Evolutionary conservation across 345 rosid genomes (phyloP), one percentile per base, ranked within the genome.

Genomic region (Gossypium longicalyx): DNA sequence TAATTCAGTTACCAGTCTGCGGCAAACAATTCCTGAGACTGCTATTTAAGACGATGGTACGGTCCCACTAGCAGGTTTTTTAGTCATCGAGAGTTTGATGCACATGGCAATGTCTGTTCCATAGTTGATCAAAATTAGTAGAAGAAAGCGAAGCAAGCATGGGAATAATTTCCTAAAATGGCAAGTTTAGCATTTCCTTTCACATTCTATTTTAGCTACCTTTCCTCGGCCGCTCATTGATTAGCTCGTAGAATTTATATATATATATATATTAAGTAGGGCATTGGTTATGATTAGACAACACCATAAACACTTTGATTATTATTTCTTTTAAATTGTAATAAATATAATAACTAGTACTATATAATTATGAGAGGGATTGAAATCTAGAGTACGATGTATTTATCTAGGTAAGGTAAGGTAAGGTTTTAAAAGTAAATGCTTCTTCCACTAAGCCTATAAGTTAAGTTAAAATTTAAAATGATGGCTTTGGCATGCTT

Each of bases 131-230:
- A 59, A 74, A 63, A 48, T 25, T 23, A 2, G 53, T n/a, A 2
- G 52, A 67, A 34, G 20, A 47, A 29, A 72, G 45, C n/a, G 19
- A 66, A 27, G 43, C 38, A 3, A 77, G 76, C 74, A 77, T 47
- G 81, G 47, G 83, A 80, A 86, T 83, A 76, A 69, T 76, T 83
- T 82, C 86, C 59, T 8, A 7, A 85, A 71, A n/a, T 48, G 75
- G 88, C 6, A 76, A 53, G n/a, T 48, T 53, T 61, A 34, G 43
- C 60, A 54, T 41, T 73, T 47, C 13, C 20, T 12, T 20, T 19
- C 62, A 16, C 59, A 25, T 59, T 75, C 71, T 47, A 49, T 64
- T 68, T 56, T 76, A 65, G 20, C 45, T 22, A 57, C 29, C 72
- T 74, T 70, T 62, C 66, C 72, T 44, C 58, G 71, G 72, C 81